Conservation (phyloP, 257 asterid species). For the Solanum chiquidenum region DNA sequence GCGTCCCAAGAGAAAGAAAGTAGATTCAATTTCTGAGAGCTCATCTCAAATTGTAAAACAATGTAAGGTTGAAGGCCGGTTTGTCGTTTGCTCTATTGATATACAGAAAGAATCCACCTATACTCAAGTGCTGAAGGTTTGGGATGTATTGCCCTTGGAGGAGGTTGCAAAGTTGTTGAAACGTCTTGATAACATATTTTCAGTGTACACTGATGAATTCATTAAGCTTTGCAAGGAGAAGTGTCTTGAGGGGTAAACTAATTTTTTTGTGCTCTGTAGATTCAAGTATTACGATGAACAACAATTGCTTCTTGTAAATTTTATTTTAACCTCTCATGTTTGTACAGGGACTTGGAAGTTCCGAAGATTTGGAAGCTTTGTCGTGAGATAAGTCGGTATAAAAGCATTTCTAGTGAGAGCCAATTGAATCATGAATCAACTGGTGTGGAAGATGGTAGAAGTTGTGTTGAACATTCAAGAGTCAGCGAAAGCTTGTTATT, state of each 20-base stretch:
- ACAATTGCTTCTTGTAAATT: not conserved
- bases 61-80: slow-evolving; percentile 36
- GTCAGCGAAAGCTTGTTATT: slow-evolving; percentile 57
- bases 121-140: slow-evolving; percentile 46
- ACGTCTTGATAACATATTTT: slow-evolving; percentile 39
- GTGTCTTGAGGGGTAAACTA: slow-evolving; percentile 36
- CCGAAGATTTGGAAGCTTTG: slow-evolving; percentile 45
- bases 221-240: slow-evolving; percentile 34
- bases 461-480: slow-evolving; percentile 40
- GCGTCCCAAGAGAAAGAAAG: slow-evolving; percentile 48
- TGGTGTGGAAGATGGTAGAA: slow-evolving; percentile 14
- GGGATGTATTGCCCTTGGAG: slow-evolving; percentile 42
- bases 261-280: not conserved
- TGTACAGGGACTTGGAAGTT: slow-evolving; percentile 40
- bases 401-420: not conserved
- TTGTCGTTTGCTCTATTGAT: slow-evolving; percentile 42
- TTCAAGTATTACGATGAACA: not conserved
- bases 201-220: slow-evolving; percentile 42
- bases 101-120: slow-evolving; percentile 26
- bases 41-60: slow-evolving; percentile 37
- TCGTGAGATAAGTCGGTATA: slow-evolving; percentile 21
- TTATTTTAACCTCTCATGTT: not conserved
- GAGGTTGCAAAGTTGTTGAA: slow-evolving; percentile 36
- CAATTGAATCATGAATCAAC: slow-evolving; percentile 1
- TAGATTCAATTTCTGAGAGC: slow-evolving; percentile 33